Evolutionary conservation across 345 rosid species (phyloP), one percentile per base, ranked within the genome.

Genomic region (Isatis tinctoria): DNA sequence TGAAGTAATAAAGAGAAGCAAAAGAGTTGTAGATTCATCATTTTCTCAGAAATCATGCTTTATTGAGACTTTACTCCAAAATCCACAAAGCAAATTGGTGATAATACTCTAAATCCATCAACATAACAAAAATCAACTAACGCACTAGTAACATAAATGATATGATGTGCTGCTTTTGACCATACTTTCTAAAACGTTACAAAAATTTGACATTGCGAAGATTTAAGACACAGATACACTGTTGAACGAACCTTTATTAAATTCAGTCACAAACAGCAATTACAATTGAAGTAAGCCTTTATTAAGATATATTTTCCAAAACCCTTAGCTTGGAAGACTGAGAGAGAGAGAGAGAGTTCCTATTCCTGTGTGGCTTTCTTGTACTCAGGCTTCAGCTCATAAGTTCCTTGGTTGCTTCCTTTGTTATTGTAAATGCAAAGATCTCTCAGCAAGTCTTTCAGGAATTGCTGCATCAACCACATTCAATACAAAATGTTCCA

Each of bases 361-460:
- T 79, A 67, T 16, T 85, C 87, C 8, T 84, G 85, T 8, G 41
- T 24, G 13, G 93, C 52, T 79, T 67, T 87, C 88, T 83, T 88
- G 85, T 90, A 90, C 76, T 93, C 98, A 18, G 88, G 90, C 89
- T 93, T 93, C 65, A 93, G 85, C 85, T 90, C 93, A 71, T 93
- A 93, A 41, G 98, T 82, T 68, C 97, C 97, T 81, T 90, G 98
- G 75, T 86, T 89, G 12, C 84, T 79, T 56, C 97, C 98, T 78
- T 87, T 93, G 83, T 90, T 92, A 73, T 90, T 93, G 87, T 87
- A 93, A 20, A 93, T 86, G 65, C 96, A 90, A 9, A 93, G 93
- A 58, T 93, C 95, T 75, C 83, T 90, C 18, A 93, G 86, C 63
- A 93, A 78, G 63, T 88, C 97, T 81, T 90, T 93, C 83, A 93